Percentiles rank a stretch among this genome's conserved stretches.
These are phyloP conservation scores for Coriolopsis trogii DNA, from an alignment of 1,284 basidiomycete genomes.

Conservation along the genomic window DNA sequence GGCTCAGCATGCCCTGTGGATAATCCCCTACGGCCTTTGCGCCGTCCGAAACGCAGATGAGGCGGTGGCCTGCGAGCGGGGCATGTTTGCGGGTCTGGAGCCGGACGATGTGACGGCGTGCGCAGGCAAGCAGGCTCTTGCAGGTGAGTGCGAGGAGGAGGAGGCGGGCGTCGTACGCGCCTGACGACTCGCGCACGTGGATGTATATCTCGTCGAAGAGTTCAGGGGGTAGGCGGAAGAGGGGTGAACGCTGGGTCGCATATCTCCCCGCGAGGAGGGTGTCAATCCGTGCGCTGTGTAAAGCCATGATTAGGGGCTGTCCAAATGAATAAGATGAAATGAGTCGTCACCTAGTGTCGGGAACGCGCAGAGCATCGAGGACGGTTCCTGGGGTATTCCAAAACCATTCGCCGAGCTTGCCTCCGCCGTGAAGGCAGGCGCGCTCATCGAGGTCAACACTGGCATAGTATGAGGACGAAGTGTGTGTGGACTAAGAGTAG, in stretches of 20 bases:
- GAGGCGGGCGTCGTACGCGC: conserved; percentile 4
- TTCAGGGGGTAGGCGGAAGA: conserved; percentile 14
- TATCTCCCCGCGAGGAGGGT: conserved; percentile 1
- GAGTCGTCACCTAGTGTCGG: conserved; percentile 2
- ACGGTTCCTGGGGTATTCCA: not conserved
- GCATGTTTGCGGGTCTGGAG: conserved; percentile 5
- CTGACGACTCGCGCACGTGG: not conserved
- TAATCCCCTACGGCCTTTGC: conserved; percentile 1
- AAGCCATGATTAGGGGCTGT: not conserved
- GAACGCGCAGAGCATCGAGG: conserved; percentile 6
- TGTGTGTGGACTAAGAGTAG: not conserved
- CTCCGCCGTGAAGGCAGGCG: conserved; percentile 6
- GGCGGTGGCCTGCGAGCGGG: conserved; percentile 16
- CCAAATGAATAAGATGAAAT: not conserved
- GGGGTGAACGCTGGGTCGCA: conserved; percentile 1
- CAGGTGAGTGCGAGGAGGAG: conserved; percentile 16
- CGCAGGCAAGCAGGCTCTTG: conserved; percentile 11
- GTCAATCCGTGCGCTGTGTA: conserved; percentile 1
- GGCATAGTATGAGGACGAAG: not conserved
- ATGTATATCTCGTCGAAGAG: conserved; percentile 12
- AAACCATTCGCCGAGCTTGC: conserved; percentile 1
- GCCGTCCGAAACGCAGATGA: conserved; percentile 9
- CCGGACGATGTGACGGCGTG: conserved; percentile 11
- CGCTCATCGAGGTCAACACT: conserved; percentile 15
- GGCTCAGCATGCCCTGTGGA: not conserved